Evolutionary conservation across 2,329 filamentous ascomycete species (phyloP).

Genomic region (Alternaria tenuissima): DNA sequence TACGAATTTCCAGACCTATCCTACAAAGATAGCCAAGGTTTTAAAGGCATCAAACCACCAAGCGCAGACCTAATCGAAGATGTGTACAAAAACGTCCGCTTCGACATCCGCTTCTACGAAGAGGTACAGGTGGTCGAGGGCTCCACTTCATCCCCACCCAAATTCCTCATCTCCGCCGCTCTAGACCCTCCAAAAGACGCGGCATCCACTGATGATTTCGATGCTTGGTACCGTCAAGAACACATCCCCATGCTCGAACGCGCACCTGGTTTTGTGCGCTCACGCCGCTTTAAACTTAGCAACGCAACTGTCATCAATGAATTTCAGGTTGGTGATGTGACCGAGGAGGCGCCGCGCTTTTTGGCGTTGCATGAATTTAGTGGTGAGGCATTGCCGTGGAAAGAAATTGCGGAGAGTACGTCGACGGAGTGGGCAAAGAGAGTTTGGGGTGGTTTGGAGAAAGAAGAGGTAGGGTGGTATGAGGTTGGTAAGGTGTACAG

Average conservation of each 20-base stretch:
- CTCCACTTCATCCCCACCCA: conserved; percentile 9
- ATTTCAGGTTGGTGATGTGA: conserved; percentile 23
- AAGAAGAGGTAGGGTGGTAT: conserved; percentile 31
- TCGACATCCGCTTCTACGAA: conserved; percentile 41
- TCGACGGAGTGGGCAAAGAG: conserved; percentile 34
- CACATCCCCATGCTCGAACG: conserved; percentile 20
- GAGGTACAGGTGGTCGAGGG: conserved; percentile 8
- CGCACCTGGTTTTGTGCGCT: conserved; percentile 28
- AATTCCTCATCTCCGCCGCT: conserved; percentile 24
- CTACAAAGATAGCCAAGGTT: conserved; percentile 30
- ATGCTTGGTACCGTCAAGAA: conserved; percentile 34
- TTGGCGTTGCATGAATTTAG: conserved; percentile 38
- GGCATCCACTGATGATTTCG: conserved; percentile 22
- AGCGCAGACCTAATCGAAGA: conserved; percentile 25
- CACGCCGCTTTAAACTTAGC: conserved; percentile 29
- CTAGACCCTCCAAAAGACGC: conserved; percentile 14
- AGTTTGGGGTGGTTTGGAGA: conserved; percentile 24
- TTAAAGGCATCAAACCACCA: conserved; percentile 35
- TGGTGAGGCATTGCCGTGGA: conserved; percentile 27
- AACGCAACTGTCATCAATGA: conserved; percentile 28
- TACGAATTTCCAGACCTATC: conserved; percentile 39
- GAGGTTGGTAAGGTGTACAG: conserved; percentile 26
- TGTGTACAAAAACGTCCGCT: conserved; percentile 37
- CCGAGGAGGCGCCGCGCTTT: conserved; percentile 21
- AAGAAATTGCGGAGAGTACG: conserved; percentile 23